Conservation (phyloP, 768 basidiomycete species). For the Lactifluus rugatus region DNA sequence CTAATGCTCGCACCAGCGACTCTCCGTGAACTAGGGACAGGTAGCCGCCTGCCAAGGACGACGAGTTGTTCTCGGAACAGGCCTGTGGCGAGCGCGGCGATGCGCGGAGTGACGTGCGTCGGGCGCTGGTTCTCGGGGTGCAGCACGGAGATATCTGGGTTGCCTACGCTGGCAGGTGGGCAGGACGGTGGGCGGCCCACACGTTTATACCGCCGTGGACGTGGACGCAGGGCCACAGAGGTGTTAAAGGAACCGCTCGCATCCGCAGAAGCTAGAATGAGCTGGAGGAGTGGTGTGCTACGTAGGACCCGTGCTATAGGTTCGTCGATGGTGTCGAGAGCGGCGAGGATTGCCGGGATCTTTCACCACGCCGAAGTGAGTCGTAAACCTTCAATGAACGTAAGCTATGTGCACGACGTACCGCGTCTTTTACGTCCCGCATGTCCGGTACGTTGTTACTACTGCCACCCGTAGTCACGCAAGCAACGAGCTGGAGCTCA, state of each 20-base stretch:
- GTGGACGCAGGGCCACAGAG: neutral
- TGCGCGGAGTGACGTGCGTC: slow-evolving; percentile 56
- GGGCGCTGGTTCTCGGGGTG: slow-evolving; percentile 41
- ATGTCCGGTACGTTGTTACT: neutral
- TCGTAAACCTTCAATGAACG: neutral
- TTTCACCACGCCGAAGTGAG: neutral
- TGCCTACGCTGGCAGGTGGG: slow-evolving; percentile 24
- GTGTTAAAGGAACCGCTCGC: neutral
- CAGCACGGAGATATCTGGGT: slow-evolving; percentile 49
- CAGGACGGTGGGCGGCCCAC: slow-evolving; percentile 5
- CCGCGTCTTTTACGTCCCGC: slow-evolving; percentile 8
- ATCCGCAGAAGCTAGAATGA: neutral
- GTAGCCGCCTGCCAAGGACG: slow-evolving; percentile 42
- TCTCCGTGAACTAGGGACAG: neutral
- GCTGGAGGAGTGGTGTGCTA: slow-evolving; percentile 2
- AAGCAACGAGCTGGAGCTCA: slow-evolving; percentile 1
- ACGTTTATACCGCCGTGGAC: neutral
- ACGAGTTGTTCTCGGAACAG: slow-evolving; percentile 45
- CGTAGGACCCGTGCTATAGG: neutral
- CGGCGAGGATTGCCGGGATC: slow-evolving; percentile 4
- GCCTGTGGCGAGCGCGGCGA: slow-evolving; percentile 40
- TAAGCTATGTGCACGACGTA: neutral
- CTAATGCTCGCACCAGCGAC: neutral
- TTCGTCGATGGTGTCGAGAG: slow-evolving; percentile 10
- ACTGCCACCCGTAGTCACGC: neutral